These are phyloP conservation scores for Solanum bulbocastanum DNA, from an alignment of 257 asterid genomes.

Conservation along the genomic window DNA sequence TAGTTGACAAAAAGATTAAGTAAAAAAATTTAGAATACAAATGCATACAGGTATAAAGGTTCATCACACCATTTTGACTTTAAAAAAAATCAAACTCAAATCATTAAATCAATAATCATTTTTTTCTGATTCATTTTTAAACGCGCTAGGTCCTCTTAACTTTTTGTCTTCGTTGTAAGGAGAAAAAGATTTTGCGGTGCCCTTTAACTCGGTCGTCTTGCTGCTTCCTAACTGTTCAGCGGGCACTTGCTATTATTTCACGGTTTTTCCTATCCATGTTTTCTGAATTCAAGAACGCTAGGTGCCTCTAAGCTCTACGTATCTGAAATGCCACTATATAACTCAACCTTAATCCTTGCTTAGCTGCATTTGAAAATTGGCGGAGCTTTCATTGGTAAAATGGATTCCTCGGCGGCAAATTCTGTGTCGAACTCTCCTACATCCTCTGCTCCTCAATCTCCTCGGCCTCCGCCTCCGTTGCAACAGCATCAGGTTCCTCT, in stretches of 20 bases:
- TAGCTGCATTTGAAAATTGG: background rate
- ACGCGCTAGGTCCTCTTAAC: background rate
- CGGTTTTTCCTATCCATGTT: background rate
- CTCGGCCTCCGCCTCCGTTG: background rate
- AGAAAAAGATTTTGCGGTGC: background rate
- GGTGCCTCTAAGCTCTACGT: background rate
- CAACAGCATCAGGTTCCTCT: background rate
- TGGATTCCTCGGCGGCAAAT: conserved; percentile 1
- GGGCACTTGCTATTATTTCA: background rate
- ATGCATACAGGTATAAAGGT: too few relatives aligned
- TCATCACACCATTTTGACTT: too few relatives aligned
- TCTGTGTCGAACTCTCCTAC: background rate
- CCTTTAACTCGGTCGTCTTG: background rate
- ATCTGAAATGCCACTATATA: background rate
- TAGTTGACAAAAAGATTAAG: too few relatives aligned
- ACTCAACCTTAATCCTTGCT: background rate
- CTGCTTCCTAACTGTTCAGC: background rate
- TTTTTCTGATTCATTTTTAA: too few relatives aligned
- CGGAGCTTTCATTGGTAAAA: background rate
- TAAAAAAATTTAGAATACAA: too few relatives aligned
- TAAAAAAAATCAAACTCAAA: too few relatives aligned
- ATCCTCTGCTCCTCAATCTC: conserved; percentile 1
- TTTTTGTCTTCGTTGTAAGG: background rate
- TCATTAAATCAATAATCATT: too few relatives aligned
- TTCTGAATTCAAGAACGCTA: background rate